Percentiles rank a stretch among this genome's conserved stretches.
Evolutionary conservation across 169 alveolate genomes (phyloP).

Genomic region (Blepharisma undulans): DNA sequence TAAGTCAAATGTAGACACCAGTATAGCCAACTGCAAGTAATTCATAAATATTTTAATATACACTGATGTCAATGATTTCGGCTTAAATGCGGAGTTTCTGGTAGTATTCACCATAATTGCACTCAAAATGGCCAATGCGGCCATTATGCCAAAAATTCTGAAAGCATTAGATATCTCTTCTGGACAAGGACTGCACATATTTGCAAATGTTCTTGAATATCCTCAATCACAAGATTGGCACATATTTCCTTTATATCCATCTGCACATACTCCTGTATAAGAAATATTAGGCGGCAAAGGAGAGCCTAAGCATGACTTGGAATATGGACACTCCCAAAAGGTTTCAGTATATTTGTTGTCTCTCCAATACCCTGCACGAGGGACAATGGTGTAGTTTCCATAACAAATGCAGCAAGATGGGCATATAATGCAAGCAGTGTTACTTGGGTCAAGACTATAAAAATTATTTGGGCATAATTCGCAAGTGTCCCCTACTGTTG

Average conservation of each 20-base stretch:
- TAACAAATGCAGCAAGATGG: constrained; percentile 39
- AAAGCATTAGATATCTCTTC: neutral
- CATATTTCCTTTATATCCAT: constrained; percentile 43
- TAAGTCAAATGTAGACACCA: neutral
- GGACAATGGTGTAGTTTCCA: constrained; percentile 51
- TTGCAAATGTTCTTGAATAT: constrained; percentile 27
- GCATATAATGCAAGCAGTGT: neutral
- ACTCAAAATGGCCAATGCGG: neutral
- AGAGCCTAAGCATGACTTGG: neutral
- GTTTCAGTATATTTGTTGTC: neutral
- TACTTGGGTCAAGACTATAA: neutral
- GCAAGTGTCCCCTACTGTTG: neutral
- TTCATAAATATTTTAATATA: constrained; percentile 13
- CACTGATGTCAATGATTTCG: neutral
- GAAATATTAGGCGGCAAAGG: neutral
- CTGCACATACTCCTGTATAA: constrained; percentile 22
- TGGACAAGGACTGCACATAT: constrained; percentile 47
- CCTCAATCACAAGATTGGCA: constrained; percentile 34
- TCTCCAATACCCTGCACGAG: constrained; percentile 53
- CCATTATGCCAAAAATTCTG: neutral
- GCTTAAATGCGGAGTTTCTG: neutral
- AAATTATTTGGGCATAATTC: neutral
- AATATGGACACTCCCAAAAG: neutral
- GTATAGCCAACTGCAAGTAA: neutral
- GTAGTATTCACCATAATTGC: neutral